Conservation (phyloP, 176 grass and related monocot species). For the Oryza meyeriana region DNA sequence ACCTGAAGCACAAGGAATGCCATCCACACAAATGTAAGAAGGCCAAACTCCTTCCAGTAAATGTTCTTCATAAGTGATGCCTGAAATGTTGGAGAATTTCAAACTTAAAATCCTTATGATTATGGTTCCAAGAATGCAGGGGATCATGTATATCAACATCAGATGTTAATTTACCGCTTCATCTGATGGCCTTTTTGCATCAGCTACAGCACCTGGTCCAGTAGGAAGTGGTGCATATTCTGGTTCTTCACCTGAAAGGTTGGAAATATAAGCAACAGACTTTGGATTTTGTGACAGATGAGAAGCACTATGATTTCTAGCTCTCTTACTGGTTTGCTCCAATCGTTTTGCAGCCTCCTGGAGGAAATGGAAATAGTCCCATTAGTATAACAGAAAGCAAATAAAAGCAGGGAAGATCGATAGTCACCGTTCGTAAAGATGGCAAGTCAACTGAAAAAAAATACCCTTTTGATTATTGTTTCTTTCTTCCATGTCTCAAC, state of each 20-base stretch:
- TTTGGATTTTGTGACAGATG: slow-evolving; percentile 14
- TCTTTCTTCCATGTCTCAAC: slow-evolving; percentile 98
- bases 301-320: slow-evolving; percentile 6
- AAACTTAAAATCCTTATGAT: neutral
- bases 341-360: slow-evolving; percentile 62
- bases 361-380: slow-evolving; percentile 10
- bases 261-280: slow-evolving; percentile 13
- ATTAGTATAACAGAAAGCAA: neutral
- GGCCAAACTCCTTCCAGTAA: slow-evolving; percentile 81
- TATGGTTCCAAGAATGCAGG: neutral
- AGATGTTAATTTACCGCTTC: slow-evolving; percentile 50
- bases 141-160: neutral
- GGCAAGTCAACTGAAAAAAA: neutral
- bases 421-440: neutral
- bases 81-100: slow-evolving; percentile 44
- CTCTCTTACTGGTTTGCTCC: slow-evolving; percentile 48
- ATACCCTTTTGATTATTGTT: slow-evolving; percentile 61
- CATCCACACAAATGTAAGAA: slow-evolving; percentile 79
- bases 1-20: slow-evolving; percentile 81
- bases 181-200: slow-evolving; percentile 33
- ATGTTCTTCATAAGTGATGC: slow-evolving; percentile 65
- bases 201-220: slow-evolving; percentile 56
- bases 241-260: slow-evolving; percentile 40
- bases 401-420: neutral
- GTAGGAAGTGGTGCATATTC: slow-evolving; percentile 71